Percentiles rank a stretch among this genome's conserved stretches.
Evolutionary conservation across 768 basidiomycete genomes (phyloP).

Genomic region (Xanthoconium purpureum): DNA sequence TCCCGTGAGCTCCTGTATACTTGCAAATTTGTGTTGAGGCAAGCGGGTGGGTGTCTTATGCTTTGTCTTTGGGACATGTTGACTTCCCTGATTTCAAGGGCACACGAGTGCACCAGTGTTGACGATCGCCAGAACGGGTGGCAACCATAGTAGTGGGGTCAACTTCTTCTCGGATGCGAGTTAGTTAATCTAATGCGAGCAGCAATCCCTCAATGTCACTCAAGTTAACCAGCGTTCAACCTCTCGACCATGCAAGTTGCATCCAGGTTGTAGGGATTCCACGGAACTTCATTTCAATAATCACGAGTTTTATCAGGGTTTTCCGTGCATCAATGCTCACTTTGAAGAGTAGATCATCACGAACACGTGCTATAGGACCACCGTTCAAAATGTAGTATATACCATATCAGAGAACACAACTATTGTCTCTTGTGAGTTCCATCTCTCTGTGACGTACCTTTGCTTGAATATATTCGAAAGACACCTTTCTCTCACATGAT

Average conservation of each 20-base stretch:
- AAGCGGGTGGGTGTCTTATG: too few species aligned
- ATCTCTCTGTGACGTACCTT: not conserved
- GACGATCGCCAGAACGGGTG: slow-evolving; percentile 94
- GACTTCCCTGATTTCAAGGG: too few species aligned
- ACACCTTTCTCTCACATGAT: slow-evolving; percentile 92
- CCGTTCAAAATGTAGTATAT: slow-evolving; percentile 73
- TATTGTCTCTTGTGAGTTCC: slow-evolving; percentile 69
- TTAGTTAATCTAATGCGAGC: slow-evolving; percentile 3
- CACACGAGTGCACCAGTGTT: slow-evolving; percentile 88
- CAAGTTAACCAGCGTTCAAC: slow-evolving; percentile 95
- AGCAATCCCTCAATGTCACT: slow-evolving; percentile 45
- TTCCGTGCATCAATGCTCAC: slow-evolving; percentile 2
- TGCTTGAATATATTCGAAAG: slow-evolving; percentile 7
- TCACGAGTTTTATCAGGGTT: slow-evolving; percentile 70
- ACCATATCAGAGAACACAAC: slow-evolving; percentile 87
- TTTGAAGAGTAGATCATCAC: slow-evolving; percentile 59
- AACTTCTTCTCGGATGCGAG: slow-evolving; percentile 95
- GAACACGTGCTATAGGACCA: slow-evolving; percentile 82
- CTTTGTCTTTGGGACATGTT: too few species aligned
- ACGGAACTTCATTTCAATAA: slow-evolving; percentile 81
- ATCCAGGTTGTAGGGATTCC: slow-evolving; percentile 82
- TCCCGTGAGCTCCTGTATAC: not conserved
- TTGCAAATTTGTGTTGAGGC: not conserved
- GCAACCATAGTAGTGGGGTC: slow-evolving; percentile 98
- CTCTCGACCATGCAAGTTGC: slow-evolving; percentile 87